Evolutionary conservation across 164 flowering plant species (phyloP), one percentile per base, ranked within the genome.

Genomic region (Annona cherimola): DNA sequence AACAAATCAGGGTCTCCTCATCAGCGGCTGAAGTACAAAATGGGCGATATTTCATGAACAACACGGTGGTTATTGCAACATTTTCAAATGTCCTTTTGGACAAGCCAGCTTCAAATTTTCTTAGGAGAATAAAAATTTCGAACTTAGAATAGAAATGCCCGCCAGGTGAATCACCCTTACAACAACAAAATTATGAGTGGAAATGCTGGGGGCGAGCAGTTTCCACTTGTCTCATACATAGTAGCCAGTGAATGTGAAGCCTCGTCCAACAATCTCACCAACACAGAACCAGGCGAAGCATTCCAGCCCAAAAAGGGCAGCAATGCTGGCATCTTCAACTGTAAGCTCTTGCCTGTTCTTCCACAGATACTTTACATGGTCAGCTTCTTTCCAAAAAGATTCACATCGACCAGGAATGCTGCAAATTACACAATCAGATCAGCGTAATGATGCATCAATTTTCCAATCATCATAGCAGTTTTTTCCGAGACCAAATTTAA

Each of bases 221-320:
- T 41, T 12, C 40, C 16, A 12, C 44, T 63, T 63, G 4, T 18
- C 35, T 74, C 68, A 74, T 14, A 63, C 67, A 70, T 75, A 69
- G 68, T 75, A 75, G 66, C 77, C 77, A 1, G 77, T 75, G 73
- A 75, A 69, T 41, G 77, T 75, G 69, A 75, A 75, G 4, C 77
- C 77, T 70, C 77, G 69, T 26, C 77, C 77, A 5, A 75, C 69
- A 42, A 75, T 69, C 63, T 75, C 77, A 42, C 77, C 77, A 69
- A 64, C 77, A 64, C 77, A 75, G 55, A 69, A 70, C 77, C 77
- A 75, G 35, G 69, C 68, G 35, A 46, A 75, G 19, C 64, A 75
- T 45, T 75, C 77, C 60, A 75, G 70, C 20, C 77, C 73, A 14
- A 75, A 75, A 20, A 69, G 41, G 57, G 77, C 77, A 14, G 77